Conservation (phyloP, 2,329 filamentous ascomycete genomes). For the Pseudogymnoascus verrucosus region DNA sequence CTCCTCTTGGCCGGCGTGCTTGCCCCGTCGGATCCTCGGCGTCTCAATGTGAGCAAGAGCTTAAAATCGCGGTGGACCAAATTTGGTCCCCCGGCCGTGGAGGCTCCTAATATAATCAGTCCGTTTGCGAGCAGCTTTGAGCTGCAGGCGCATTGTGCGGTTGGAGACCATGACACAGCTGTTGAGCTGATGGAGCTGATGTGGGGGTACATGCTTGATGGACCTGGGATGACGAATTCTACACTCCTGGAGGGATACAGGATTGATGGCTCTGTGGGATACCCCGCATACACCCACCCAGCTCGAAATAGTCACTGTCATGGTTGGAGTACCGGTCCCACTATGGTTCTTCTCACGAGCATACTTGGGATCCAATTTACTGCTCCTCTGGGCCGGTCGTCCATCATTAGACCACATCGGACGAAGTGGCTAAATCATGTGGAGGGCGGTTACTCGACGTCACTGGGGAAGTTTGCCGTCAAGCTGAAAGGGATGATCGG, state of each 20-base stretch:
- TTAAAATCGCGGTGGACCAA: slow-evolving; percentile 35
- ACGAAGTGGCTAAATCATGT: slow-evolving; percentile 17
- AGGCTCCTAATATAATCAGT: slow-evolving; percentile 33
- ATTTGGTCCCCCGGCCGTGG: slow-evolving; percentile 38
- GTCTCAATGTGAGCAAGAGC: slow-evolving; percentile 27
- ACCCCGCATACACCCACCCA: slow-evolving; percentile 29
- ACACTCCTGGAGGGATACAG: slow-evolving; percentile 32
- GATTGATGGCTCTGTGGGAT: slow-evolving; percentile 31
- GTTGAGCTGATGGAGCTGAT: slow-evolving; percentile 35
- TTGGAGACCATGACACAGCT: slow-evolving; percentile 30
- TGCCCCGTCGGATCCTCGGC: slow-evolving; percentile 13
- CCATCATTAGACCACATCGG: slow-evolving; percentile 23
- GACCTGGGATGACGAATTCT: slow-evolving; percentile 30
- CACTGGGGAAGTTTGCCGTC: slow-evolving; percentile 17
- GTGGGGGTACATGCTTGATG: slow-evolving; percentile 34
- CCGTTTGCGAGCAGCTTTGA: slow-evolving; percentile 37
- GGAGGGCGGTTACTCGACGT: slow-evolving; percentile 18
- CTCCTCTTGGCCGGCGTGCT: slow-evolving; percentile 25
- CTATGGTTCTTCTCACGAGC: slow-evolving; percentile 22
- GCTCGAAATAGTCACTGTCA: slow-evolving; percentile 29
- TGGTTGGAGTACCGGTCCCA: slow-evolving; percentile 30
- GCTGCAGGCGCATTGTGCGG: slow-evolving; percentile 34
- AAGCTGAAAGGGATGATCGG: slow-evolving; percentile 8
- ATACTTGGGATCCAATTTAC: slow-evolving; percentile 23
- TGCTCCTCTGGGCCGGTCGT: slow-evolving; percentile 20